Conservation (phyloP, 2,329 filamentous ascomycete genomes). For the Xylariaceae sp. region DNA sequence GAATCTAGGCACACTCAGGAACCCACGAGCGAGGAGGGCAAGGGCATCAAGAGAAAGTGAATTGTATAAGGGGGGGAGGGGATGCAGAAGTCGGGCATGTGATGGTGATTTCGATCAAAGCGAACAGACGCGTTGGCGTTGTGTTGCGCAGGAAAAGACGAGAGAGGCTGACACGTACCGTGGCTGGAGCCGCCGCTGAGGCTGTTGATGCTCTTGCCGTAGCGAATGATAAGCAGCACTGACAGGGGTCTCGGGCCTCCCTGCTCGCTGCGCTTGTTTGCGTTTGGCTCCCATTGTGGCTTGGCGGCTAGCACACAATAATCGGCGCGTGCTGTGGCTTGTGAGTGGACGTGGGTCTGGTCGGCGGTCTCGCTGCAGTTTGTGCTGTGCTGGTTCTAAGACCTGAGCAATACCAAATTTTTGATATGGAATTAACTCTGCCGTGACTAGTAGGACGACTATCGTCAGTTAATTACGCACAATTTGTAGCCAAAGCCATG, state of each 20-base stretch:
- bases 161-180: conserved; percentile 20
- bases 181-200: conserved; percentile 16
- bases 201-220: not conserved
- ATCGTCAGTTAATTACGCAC: too few species aligned
- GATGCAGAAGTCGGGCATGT: conserved; percentile 7
- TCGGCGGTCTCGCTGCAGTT: conserved; percentile 17
- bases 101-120: conserved; percentile 20
- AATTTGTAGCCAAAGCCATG: too few species aligned
- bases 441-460: too few species aligned
- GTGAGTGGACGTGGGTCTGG: not conserved
- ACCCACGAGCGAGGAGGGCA: too few species aligned
- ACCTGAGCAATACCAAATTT: too few species aligned
- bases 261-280: too few species aligned
- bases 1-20: not conserved
- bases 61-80: not conserved
- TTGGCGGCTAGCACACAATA: not conserved
- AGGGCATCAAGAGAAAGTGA: not conserved
- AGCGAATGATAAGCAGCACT: conserved; percentile 8
- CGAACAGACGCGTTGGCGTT: conserved; percentile 18
- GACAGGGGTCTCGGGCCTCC: too few species aligned
- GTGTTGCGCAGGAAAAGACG: conserved; percentile 16
- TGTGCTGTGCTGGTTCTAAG: too few species aligned
- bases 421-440: too few species aligned
- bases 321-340: conserved; percentile 4
- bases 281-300: conserved; percentile 4